A percentile compares a stretch with the other conserved stretches of the same genome.
Conservation (phyloP, 148 eudicot species). For the Rhododendron kiyosumense region DNA sequence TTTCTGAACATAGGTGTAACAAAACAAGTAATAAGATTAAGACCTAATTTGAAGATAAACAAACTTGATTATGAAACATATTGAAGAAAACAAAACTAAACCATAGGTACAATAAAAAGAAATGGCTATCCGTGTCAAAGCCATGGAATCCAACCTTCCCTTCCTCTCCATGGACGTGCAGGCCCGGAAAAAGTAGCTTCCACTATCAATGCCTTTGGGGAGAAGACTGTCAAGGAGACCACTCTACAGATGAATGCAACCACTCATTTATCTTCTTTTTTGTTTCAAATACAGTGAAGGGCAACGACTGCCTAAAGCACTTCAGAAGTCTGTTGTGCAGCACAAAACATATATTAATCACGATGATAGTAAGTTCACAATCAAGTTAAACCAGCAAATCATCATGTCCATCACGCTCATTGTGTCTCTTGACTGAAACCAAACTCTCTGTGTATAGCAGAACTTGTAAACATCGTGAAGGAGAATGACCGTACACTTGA, state of each 20-base stretch:
- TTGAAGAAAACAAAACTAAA: too few relatives aligned
- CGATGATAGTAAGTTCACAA: too few relatives aligned
- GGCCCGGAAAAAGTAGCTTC: neutral
- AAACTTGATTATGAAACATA: too few relatives aligned
- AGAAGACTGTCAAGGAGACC: neutral
- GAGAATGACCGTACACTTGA: neutral
- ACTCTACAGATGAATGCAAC: too few relatives aligned
- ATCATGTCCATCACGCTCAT: neutral
- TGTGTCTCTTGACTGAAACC: neutral
- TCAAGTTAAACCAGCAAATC: neutral
- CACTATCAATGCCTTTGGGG: neutral
- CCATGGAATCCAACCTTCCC: too few relatives aligned
- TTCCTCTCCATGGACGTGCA: neutral
- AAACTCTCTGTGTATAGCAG: neutral
- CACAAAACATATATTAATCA: too few relatives aligned
- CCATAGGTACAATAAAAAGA: neutral
- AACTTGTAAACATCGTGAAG: neutral
- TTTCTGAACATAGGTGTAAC: neutral
- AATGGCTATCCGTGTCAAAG: neutral
- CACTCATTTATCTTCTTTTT: too few relatives aligned
- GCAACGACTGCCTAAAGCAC: too few relatives aligned
- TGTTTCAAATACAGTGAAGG: too few relatives aligned
- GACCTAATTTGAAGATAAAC: too few relatives aligned
- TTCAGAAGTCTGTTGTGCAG: too few relatives aligned
- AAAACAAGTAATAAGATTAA: too few relatives aligned